These are phyloP conservation scores for Microdochium bolleyi DNA, from an alignment of 2,329 filamentous ascomycete species.

Conservation along the genomic window DNA sequence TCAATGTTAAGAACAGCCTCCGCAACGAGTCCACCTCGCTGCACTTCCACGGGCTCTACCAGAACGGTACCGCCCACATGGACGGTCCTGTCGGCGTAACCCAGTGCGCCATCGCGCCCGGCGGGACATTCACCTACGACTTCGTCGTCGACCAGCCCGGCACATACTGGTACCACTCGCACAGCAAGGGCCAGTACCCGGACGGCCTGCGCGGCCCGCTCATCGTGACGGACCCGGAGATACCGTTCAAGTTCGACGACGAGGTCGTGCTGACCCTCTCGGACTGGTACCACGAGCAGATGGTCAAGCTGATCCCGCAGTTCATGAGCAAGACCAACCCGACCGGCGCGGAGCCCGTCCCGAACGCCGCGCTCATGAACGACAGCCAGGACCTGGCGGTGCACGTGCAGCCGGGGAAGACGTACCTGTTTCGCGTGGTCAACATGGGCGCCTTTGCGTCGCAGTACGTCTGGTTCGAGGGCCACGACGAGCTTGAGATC, in stretches of 20 bases:
- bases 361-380: conserved; percentile 62
- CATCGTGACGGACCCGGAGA: conserved; percentile 54
- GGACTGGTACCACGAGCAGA: conserved; percentile 57
- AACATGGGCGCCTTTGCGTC: conserved; percentile 67
- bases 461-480: conserved; percentile 60
- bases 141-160: conserved; percentile 63
- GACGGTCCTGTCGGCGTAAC: conserved; percentile 61
- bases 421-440: conserved; percentile 64
- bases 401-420: conserved; percentile 56
- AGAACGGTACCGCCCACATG: conserved; percentile 61
- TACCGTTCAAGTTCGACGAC: conserved; percentile 55
- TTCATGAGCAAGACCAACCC: conserved; percentile 49
- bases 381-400: conserved; percentile 52
- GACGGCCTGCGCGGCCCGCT: conserved; percentile 60
- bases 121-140: conserved; percentile 59
- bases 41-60: conserved; percentile 65
- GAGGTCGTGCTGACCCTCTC: conserved; percentile 58
- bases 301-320: conserved; percentile 32
- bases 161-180: conserved; percentile 75
- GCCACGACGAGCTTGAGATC: conserved; percentile 59
- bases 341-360: conserved; percentile 56
- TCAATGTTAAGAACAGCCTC: conserved; percentile 51
- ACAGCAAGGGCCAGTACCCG: conserved; percentile 59
- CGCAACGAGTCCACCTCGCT: conserved; percentile 56
- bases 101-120: conserved; percentile 60